Base-by-base conservation (phyloP, 129 eudicot species). In the Flaveria brownii region DNA sequence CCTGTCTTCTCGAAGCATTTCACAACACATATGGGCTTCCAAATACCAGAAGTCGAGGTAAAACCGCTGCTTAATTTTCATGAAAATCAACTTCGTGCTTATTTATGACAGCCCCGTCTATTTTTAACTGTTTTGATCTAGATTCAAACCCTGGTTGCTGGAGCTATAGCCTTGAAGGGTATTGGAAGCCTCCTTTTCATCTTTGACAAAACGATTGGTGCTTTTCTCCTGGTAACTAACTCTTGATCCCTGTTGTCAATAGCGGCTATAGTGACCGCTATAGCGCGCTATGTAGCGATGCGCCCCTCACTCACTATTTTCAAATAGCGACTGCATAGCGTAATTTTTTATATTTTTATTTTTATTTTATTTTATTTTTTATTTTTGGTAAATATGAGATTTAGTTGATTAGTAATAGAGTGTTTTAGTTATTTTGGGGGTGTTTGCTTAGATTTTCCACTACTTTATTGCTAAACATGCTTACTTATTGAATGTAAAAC, bases 121-220 rank as follows among this genome's bases (percentile, higher is more conserved):
- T 13, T 47, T 47, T n/a, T 55, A 18, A 33, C 28, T 45, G 8
- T 72, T 30, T 25, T 75, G 23, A 49, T 74, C 1, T 88, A 91
- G 97, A 85, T 91, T 73, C 85, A 88, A 80, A 57, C 74, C 60
- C 76, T 88, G 79, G 80, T 91, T 63, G 87, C 88, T 65, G 97
- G 85, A 15, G 82, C 92, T 13, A 83, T 91, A 15, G 85, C 88
- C 57, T 18, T 87, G 85, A 88, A 88, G 81, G 90, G 80, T 12
- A 62, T 87, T 73, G 97, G 97, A 47, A 87, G 97, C 82, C 81
- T 91, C 57, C 87, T 91, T 49, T 91, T 91, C 65, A 74, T 87
- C 73, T 80, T 88, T 69, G 90, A 92, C 75, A 87, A 85, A 84
- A 81, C 92, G 43, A 78, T 88, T 68, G 97, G 97, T 75, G 97